Base-by-base conservation (phyloP, 192 early-diverging fungal species). In the Coemansia interrupta region DNA sequence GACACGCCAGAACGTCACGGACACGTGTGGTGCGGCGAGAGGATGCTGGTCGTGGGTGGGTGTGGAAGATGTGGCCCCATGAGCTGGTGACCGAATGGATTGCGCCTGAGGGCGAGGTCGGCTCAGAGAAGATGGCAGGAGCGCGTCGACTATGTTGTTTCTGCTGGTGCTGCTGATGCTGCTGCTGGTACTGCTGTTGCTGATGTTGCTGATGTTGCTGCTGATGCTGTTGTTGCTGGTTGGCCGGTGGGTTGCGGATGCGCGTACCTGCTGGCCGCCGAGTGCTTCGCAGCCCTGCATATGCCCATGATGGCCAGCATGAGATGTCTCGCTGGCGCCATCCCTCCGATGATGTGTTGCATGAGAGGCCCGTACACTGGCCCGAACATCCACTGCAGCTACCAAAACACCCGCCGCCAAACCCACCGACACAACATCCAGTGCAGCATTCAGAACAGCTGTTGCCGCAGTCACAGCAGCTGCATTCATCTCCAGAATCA, bases 61-160 rank as follows among this genome's bases (percentile, higher is more conserved):
- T 49, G 12, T 64, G 67, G 47, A 63, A 66, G 14, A 77, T 53
- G 39, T 77, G 73, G 1, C 63, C 58, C 73, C 73, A 77, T 1
- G 68, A 67, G 23, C 63, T 68, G 19, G 50, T 53, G 2, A 65
- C 26, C n/a, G 66, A 54, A 8, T 48, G 53, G 10, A 54, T 28
- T 19, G 53, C 20, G 17, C 51, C 45, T 3, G 46, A 26, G 19
- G 46, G 20, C 23, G 20, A 22, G 41, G 17, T 42, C 11, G 26
- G 26, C 26, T 26, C 26, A 26, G 26, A 26, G 26, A 26, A 26
- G 1, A 4, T 26, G 26, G 26, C 26, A 3, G 26, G 26, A 26
- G 4, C 4, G 2, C 26, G 26, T 26, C 4, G 26, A 4, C 26
- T 26, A 26, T 26, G 32, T 20, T 38, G 47, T 30, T 23, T 6